Evolutionary conservation across 805 yeast species (phyloP), one percentile per base, ranked within the genome.

Genomic region (Saturnispora halmiae): DNA sequence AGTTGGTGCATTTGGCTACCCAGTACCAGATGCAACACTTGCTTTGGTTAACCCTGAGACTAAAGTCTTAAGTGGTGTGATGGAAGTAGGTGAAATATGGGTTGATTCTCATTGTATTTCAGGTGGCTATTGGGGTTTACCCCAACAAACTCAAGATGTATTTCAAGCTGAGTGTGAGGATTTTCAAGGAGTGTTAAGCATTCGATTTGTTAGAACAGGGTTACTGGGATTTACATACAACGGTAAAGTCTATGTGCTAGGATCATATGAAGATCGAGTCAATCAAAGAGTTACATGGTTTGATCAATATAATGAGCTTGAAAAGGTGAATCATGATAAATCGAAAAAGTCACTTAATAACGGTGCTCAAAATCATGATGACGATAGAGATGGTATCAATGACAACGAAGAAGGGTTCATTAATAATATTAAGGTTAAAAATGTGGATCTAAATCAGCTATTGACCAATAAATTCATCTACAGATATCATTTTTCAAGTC

Each of bases 31-130:
- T 63, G 90, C 96, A 0, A 84, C 94, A 0, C 58, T 90, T 25
- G 96, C 96, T 0, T 75, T 92, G 22, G 97, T 92, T 0, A 87
- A 94, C 55, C 97, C 97, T 0, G 97, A 92, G 45, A 85, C 90
- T 44, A 72, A 79, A 28, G 66, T 79, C 2, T 63, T 92, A 14
- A 82, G 85, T 4, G 76, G 78, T 2, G 79, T 72, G 36, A 74
- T 83, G 53, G 85, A 82, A 47, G 84, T 92, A 13, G 98, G 98
- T 21, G 99, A 92, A 59, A 79, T 92, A 26, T 92, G 97, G 97
- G 83, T 92, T n/a, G 96, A 88, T 52, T 81, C 94, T 32, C 90
- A 90, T 2, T 82, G 94, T 45, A 62, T 92, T 6, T 79, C 94
- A 2, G 96, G 95, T 13, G 95, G 95, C 0, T 84, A 82, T 54